A percentile compares a stretch with the other conserved stretches of the same genome.
Evolutionary conservation across 1,139 yeast species (phyloP).

Genomic region (Hemisphaericaspora xylanilytica): DNA sequence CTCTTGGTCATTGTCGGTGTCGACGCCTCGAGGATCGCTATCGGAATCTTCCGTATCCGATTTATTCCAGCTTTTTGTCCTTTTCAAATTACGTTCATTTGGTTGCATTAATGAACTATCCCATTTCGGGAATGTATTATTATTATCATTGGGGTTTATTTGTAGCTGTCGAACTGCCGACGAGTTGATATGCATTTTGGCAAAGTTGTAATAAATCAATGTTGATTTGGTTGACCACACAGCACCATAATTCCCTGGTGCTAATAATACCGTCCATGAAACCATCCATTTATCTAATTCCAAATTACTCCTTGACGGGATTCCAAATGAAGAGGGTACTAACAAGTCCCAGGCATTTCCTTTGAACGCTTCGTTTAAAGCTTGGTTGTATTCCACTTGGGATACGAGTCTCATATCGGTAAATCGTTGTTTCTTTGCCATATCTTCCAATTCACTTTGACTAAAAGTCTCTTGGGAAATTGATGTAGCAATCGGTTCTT

Average conservation of each 20-base stretch:
- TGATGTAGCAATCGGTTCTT: not conserved
- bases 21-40: conserved; percentile 27
- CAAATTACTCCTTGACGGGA: conserved; percentile 65
- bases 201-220: conserved; percentile 67
- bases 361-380: conserved; percentile 55
- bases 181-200: conserved; percentile 71
- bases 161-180: conserved; percentile 50
- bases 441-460: conserved; percentile 4
- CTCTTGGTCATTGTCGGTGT: too few species aligned
- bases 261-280: conserved; percentile 68
- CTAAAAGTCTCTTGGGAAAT: conserved; percentile 7
- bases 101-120: conserved; percentile 11
- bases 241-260: conserved; percentile 58
- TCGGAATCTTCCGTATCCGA: conserved; percentile 26
- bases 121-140: conserved; percentile 40
- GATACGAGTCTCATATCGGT: conserved; percentile 65
- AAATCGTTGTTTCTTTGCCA: conserved; percentile 17
- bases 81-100: conserved; percentile 7
- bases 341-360: conserved; percentile 65
- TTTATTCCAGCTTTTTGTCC: conserved; percentile 9
- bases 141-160: conserved; percentile 26
- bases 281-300: conserved; percentile 80
- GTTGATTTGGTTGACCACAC: conserved; percentile 74
- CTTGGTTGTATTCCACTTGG: conserved; percentile 71
- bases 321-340: conserved; percentile 60